Percentiles rank a stretch among this genome's conserved stretches.
Evolutionary conservation across 805 yeast species (phyloP).

Genomic region (Candida mattraensis): DNA sequence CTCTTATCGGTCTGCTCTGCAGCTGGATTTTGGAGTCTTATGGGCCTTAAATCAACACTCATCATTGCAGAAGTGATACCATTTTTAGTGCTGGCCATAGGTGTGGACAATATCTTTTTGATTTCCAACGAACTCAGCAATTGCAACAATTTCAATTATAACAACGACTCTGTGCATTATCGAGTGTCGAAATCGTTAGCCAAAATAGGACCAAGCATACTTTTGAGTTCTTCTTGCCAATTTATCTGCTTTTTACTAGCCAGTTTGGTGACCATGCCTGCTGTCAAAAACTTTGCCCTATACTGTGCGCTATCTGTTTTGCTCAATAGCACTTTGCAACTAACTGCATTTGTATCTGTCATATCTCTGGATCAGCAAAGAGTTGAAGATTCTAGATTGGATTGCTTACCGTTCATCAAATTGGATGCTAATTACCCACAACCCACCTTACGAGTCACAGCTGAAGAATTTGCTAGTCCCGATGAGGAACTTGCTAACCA

Average conservation of each 20-base stretch:
- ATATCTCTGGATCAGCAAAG: slow-evolving; percentile 66
- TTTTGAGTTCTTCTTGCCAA: slow-evolving; percentile 76
- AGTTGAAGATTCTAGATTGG: slow-evolving; percentile 57
- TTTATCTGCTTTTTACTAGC: slow-evolving; percentile 79
- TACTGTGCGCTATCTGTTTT: slow-evolving; percentile 87
- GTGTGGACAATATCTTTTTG: slow-evolving; percentile 92
- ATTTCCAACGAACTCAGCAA: slow-evolving; percentile 75
- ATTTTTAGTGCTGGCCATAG: slow-evolving; percentile 86
- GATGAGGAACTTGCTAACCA: slow-evolving; percentile 14
- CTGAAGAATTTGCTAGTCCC: slow-evolving; percentile 7
- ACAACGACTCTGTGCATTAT: slow-evolving; percentile 48
- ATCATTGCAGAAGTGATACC: slow-evolving; percentile 97
- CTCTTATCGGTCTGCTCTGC: slow-evolving; percentile 77
- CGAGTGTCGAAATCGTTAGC: slow-evolving; percentile 66
- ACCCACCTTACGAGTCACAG: slow-evolving; percentile 17
- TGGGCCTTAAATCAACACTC: slow-evolving; percentile 84
- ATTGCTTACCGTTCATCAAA: slow-evolving; percentile 58
- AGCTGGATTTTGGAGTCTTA: slow-evolving; percentile 72
- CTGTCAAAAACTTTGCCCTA: slow-evolving; percentile 88
- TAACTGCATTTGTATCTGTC: slow-evolving; percentile 78
- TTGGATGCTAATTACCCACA: slow-evolving; percentile 9
- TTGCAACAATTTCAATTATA: slow-evolving; percentile 41
- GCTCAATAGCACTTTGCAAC: slow-evolving; percentile 72
- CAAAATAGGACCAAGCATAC: slow-evolving; percentile 83
- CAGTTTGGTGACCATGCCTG: slow-evolving; percentile 87